These are phyloP conservation scores for Albifimbria verrucaria DNA, from an alignment of 2,329 filamentous ascomycete genomes.

Conservation along the genomic window DNA sequence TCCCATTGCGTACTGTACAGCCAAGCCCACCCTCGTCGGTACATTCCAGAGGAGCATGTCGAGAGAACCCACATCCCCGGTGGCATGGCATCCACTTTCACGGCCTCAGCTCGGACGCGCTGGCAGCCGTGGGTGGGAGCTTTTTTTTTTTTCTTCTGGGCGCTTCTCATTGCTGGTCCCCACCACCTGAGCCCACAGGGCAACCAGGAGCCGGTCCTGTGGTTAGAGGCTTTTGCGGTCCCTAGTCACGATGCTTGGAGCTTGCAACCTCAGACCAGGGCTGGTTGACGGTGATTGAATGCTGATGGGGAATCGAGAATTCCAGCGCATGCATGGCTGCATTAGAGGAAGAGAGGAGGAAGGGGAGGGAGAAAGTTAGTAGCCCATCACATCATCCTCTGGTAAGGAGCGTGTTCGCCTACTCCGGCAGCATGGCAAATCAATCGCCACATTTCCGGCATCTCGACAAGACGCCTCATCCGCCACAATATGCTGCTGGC, in stretches of 20 bases:
- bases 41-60: slow-evolving; percentile 1
- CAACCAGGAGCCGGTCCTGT: background rate
- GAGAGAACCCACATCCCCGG: background rate
- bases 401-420: too few species aligned
- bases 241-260: too few species aligned
- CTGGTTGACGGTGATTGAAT: too few species aligned
- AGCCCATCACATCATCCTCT: too few species aligned
- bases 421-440: too few species aligned
- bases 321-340: background rate
- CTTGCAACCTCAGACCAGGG: too few species aligned
- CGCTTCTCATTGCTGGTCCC: background rate
- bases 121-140: background rate
- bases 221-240: background rate
- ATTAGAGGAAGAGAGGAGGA: too few species aligned
- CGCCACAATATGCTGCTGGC: background rate
- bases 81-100: slow-evolving; percentile 2
- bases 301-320: background rate
- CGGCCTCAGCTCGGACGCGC: slow-evolving; percentile 1
- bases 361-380: too few species aligned
- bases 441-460: background rate
- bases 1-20: slow-evolving; percentile 1
- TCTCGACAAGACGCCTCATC: background rate
- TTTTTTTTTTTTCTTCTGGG: background rate
- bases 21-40: background rate
- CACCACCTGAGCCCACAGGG: background rate